These are phyloP conservation scores for Boletales sp. DNA, from an alignment of 768 basidiomycete genomes.

Conservation along the genomic window DNA sequence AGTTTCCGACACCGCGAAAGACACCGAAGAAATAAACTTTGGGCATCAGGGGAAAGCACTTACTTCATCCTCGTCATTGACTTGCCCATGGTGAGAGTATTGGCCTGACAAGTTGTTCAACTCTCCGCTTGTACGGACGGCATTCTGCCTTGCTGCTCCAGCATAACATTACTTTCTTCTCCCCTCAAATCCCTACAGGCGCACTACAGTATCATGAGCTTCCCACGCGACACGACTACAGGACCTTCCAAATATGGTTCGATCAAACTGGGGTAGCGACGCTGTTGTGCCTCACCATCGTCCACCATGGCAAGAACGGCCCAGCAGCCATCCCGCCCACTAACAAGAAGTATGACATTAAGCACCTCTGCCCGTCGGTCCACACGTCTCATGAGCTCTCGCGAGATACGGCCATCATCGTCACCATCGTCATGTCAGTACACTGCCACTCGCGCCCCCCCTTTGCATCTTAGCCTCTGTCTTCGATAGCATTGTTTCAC, in stretches of 20 bases:
- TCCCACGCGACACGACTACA: conserved; percentile 25
- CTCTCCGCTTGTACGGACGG: too few species aligned
- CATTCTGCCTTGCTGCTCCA: too few species aligned
- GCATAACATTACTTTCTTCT: too few species aligned
- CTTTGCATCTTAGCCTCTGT: conserved; percentile 2
- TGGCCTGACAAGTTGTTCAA: too few species aligned
- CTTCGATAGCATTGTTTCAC: conserved; percentile 6
- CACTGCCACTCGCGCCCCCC: neutral
- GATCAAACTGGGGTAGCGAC: conserved; percentile 3
- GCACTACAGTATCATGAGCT: neutral
- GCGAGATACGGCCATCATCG: conserved; percentile 1
- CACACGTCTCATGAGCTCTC: conserved; percentile 11
- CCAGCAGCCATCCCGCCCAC: conserved; percentile 9
- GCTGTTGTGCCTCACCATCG: neutral
- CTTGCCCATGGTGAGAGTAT: neutral
- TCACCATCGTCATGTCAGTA: conserved; percentile 14
- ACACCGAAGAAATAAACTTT: neutral
- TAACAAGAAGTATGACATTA: conserved; percentile 25
- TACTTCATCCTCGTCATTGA: neutral
- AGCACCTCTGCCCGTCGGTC: conserved; percentile 18
- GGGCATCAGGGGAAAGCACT: neutral
- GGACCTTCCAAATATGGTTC: conserved; percentile 30
- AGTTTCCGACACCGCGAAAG: conserved; percentile 1
- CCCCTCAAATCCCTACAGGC: neutral
- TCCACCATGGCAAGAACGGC: conserved; percentile 18